Percentiles rank a stretch among this genome's conserved stretches.
Evolutionary conservation across 2,329 filamentous ascomycete species (phyloP).

Genomic region (Aaosphaeria pasadenensis): DNA sequence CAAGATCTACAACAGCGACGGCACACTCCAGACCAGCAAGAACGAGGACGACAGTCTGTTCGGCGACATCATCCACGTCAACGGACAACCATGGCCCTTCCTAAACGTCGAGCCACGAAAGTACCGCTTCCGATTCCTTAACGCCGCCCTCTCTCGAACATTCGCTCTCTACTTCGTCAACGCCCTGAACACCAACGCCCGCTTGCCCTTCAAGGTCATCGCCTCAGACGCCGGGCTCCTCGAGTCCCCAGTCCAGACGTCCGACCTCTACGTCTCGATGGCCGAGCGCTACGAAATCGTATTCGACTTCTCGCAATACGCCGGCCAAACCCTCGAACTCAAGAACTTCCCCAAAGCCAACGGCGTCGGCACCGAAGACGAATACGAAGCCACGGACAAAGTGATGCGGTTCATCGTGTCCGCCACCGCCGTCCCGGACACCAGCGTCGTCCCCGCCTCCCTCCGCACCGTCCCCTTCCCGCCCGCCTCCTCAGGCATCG

Average conservation of each 20-base stretch:
- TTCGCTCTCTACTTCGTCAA: not conserved
- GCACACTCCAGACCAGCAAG: slow-evolving; percentile 47
- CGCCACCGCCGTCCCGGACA: slow-evolving; percentile 15
- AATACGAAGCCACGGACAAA: slow-evolving; percentile 47
- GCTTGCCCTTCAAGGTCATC: slow-evolving; percentile 52
- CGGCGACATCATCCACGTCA: slow-evolving; percentile 58
- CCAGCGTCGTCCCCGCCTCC: slow-evolving; percentile 22
- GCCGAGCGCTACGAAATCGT: slow-evolving; percentile 59
- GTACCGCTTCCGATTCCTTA: slow-evolving; percentile 56
- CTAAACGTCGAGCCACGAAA: slow-evolving; percentile 58
- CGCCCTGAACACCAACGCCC: not conserved
- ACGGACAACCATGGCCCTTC: slow-evolving; percentile 59
- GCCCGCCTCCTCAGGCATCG: slow-evolving; percentile 5
- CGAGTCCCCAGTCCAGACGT: slow-evolving; percentile 41
- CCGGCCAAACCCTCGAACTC: slow-evolving; percentile 49
- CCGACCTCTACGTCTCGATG: slow-evolving; percentile 49
- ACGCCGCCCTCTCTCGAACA: slow-evolving; percentile 29
- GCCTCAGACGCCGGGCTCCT: slow-evolving; percentile 53
- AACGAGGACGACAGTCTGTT: slow-evolving; percentile 48
- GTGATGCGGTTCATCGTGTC: slow-evolving; percentile 46
- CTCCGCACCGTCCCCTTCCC: slow-evolving; percentile 26
- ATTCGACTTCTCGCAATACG: slow-evolving; percentile 52
- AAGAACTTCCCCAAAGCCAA: slow-evolving; percentile 34
- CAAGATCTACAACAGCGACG: slow-evolving; percentile 53
- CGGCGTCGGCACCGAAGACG: slow-evolving; percentile 44